Evolutionary conservation across 2,329 filamentous ascomycete species (phyloP).

Genomic region (Curvularia verruculosa): DNA sequence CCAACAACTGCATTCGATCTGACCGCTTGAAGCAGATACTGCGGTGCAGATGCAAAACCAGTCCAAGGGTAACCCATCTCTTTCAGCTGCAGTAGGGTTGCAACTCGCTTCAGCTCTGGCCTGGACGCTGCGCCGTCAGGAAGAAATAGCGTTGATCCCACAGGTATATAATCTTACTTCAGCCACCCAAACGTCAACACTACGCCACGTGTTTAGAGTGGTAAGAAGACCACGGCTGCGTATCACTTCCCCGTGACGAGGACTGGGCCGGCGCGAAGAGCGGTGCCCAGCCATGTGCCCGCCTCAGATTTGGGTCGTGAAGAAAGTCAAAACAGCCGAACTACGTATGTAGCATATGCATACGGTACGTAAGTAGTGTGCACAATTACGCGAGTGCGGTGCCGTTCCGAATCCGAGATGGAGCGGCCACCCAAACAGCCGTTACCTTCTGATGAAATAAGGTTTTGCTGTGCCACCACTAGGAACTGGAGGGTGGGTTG

Average conservation of each 20-base stretch:
- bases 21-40: not conserved
- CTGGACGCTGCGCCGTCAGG: not conserved
- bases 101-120: not conserved
- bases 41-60: not conserved
- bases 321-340: not conserved
- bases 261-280: not conserved
- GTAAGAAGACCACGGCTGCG: not conserved
- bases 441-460: not conserved
- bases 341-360: no score
- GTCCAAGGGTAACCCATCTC: not conserved
- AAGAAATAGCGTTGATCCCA: not conserved
- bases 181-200: not conserved
- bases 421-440: not conserved
- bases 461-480: not conserved
- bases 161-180: not conserved
- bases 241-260: not conserved
- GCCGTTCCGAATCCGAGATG: not conserved
- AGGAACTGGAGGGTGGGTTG: not conserved
- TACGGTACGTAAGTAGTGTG: no score
- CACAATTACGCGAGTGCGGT: not conserved
- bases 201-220: not conserved
- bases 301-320: not conserved
- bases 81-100: not conserved
- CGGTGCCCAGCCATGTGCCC: not conserved
- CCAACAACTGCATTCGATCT: not conserved